Evolutionary conservation across 768 basidiomycete genomes (phyloP).

Genomic region (Serendipita sp.): DNA sequence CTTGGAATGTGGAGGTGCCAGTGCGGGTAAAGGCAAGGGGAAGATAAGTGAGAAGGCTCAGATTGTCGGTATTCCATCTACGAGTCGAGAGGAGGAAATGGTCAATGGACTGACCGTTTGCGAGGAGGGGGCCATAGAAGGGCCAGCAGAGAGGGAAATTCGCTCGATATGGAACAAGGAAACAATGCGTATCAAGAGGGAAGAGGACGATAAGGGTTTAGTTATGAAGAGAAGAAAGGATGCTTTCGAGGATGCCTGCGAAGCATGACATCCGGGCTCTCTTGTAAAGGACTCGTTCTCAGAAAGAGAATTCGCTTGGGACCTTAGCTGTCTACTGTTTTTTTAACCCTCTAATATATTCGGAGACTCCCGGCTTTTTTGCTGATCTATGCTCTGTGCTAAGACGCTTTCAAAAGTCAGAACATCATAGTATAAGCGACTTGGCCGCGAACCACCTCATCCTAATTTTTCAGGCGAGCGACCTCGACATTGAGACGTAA

Average conservation of each 20-base stretch:
- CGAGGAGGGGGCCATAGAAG: background rate
- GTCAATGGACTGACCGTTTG: slow-evolving; percentile 9
- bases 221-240: background rate
- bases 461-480: too few species aligned
- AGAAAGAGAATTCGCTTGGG: too few species aligned
- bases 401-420: too few species aligned
- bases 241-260: slow-evolving; percentile 9
- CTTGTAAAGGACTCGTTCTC: too few species aligned
- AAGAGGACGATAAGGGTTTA: slow-evolving; percentile 1
- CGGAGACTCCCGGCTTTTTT: too few species aligned
- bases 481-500: too few species aligned
- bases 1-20: slow-evolving; percentile 16
- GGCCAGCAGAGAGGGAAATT: slow-evolving; percentile 10
- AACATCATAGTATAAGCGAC: too few species aligned
- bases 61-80: slow-evolving; percentile 7
- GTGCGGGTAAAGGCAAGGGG: slow-evolving; percentile 1
- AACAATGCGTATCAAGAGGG: slow-evolving; percentile 8
- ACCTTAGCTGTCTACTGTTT: too few species aligned
- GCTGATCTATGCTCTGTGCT: too few species aligned
- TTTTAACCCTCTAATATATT: too few species aligned
- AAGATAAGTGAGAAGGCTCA: slow-evolving; percentile 3
- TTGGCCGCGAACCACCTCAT: too few species aligned
- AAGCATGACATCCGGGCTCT: slow-evolving; percentile 2
- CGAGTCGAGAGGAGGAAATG: slow-evolving; percentile 9
- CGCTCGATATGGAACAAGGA: slow-evolving; percentile 10